Evolutionary conservation across 345 rosid species (phyloP), one percentile per base, ranked within the genome.

Genomic region (Heritiera littoralis): DNA sequence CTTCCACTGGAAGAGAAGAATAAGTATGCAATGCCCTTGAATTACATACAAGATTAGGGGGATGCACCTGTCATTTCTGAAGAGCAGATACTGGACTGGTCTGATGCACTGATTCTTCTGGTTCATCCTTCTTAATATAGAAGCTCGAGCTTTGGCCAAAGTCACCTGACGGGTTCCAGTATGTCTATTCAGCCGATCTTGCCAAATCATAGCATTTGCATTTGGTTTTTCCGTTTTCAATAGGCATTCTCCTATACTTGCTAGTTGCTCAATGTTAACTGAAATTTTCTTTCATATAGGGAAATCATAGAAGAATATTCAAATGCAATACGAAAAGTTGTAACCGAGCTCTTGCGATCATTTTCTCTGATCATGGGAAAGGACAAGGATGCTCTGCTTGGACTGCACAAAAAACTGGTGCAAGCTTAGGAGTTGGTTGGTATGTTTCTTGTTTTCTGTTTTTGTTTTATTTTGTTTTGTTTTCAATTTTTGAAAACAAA

Each of bases 81-180:
- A 12, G 83, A 86, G 35, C 81, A 80, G 74, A 77, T 38, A 63
- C 75, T 81, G 8, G 85, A 84, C 56, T 84, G 82, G 85, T 81
- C 83, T 1, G 82, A 81, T 72, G 70, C 78, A 28, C 61, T 83
- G 40, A 20, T 75, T 0, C 84, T 86, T 17, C 2, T 67, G 10
- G 76, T 81, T 46, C 51, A 77, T 46, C 86, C 86, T 12, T 0
- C 65, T 12, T 32, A 67, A 0, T 70, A 73, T 54, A 74, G 72
- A 84, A 75, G 58, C 76, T 64, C 51, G 18, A 77, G 65, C 48
- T 74, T 46, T 84, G 80, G 88, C 88, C 88, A 5, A 61, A 38
- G 14, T 46, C 77, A 3, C 80, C 83, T 7, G 28, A 32, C 4
- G 75, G 75, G 0, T 35, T 80, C 75, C 48, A 20, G 83, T 80